Conservation (phyloP, 257 asterid species). For the Ilex asprella region DNA sequence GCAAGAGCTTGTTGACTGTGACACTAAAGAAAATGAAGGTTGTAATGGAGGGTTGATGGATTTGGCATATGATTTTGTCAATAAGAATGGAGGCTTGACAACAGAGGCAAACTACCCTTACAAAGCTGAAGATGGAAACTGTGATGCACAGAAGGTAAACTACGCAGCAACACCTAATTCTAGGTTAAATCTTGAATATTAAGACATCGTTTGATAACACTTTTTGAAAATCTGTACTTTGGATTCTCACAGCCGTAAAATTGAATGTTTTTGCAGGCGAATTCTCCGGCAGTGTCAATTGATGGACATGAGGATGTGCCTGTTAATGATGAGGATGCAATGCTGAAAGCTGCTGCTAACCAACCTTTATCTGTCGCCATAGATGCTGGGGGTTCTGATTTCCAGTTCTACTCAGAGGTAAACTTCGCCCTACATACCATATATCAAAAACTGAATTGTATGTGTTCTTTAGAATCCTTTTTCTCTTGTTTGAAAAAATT, state of each 20-base stretch:
- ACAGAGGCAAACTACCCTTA: constrained; percentile 72
- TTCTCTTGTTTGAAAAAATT: no score
- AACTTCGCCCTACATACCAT: neutral
- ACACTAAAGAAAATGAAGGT: constrained; percentile 52
- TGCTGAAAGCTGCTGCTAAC: constrained; percentile 67
- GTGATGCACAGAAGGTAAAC: constrained; percentile 53
- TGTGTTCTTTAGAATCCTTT: no score
- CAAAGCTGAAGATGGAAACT: constrained; percentile 47
- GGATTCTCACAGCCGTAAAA: no score
- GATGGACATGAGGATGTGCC: constrained; percentile 77
- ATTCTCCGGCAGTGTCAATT: constrained; percentile 44
- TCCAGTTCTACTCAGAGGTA: constrained; percentile 87
- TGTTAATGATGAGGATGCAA: constrained; percentile 46
- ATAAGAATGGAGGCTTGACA: constrained; percentile 64
- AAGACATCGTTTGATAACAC: no score
- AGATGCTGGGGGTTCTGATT: constrained; percentile 65
- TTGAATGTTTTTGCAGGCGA: constrained; percentile 24
- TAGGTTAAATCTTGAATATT: neutral
- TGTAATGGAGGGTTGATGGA: constrained; percentile 94
- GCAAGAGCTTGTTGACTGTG: constrained; percentile 88
- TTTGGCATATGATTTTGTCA: constrained; percentile 58
- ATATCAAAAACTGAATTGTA: no score
- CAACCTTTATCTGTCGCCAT: constrained; percentile 79
- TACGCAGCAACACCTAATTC: neutral
- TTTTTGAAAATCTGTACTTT: neutral